These are phyloP conservation scores for Scheffersomyces segobiensis DNA, from an alignment of 1,139 yeast species.

Conservation along the genomic window DNA sequence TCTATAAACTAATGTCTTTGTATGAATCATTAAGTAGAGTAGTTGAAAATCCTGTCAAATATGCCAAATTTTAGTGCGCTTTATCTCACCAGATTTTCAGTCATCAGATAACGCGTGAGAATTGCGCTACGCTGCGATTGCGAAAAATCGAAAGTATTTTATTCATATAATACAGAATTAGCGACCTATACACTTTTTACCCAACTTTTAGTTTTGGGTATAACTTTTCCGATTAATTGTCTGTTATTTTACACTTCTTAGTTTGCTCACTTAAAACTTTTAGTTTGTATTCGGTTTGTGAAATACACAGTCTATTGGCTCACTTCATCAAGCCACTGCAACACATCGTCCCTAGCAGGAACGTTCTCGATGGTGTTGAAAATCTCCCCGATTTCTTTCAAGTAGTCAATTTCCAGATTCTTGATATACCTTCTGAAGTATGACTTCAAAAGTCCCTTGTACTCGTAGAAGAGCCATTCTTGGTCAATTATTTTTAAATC, in stretches of 20 bases:
- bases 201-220: neutral
- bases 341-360: conserved; percentile 27
- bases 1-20: neutral
- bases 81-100: neutral
- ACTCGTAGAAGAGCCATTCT: conserved; percentile 48
- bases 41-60: neutral
- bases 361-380: conserved; percentile 26
- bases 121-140: neutral
- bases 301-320: neutral
- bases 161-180: neutral
- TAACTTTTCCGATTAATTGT: too few relatives aligned
- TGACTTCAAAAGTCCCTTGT: conserved; percentile 43
- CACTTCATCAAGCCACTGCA: conserved; percentile 31
- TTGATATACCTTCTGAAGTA: conserved; percentile 35
- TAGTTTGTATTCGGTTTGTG: neutral
- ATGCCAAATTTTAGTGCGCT: conserved; percentile 1
- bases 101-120: neutral
- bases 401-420: conserved; percentile 16
- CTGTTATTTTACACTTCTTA: too few relatives aligned
- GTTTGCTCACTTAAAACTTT: neutral
- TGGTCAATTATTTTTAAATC: conserved; percentile 28
- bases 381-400: conserved; percentile 22
- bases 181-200: neutral
- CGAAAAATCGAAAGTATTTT: neutral
- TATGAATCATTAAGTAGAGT: neutral